phyloP scores from a whole-genome alignment of 495 filamentous ascomycete genomes.

The Friedmanniomyces endolithicus region DNA sequence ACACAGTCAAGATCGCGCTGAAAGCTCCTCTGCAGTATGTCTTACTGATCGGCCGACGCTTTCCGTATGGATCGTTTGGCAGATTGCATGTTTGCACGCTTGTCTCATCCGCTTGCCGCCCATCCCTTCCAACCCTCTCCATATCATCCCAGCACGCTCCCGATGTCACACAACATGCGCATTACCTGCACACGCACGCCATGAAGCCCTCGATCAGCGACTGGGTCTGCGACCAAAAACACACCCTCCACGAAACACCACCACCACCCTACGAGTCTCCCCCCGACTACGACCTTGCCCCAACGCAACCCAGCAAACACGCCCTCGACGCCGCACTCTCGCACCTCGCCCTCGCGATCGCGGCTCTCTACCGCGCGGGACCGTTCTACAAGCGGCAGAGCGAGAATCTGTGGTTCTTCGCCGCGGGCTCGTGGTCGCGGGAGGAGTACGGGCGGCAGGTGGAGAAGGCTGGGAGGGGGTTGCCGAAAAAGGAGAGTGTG shows the following conservation, averaged over 20 bases:
- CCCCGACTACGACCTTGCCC: neutral
- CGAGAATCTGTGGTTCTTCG: constrained; percentile 1
- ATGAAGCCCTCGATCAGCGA: neutral
- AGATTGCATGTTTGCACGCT: neutral
- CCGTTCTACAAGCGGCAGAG: neutral
- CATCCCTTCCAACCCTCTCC: neutral
- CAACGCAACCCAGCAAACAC: neutral
- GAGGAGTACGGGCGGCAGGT: neutral
- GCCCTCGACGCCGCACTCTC: neutral
- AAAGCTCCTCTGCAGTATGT: neutral
- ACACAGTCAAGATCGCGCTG: too few species aligned
- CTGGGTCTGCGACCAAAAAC: neutral
- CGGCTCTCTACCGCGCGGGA: constrained; percentile 2
- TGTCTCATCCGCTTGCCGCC: neutral
- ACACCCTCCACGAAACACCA: neutral
- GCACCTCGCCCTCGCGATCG: neutral
- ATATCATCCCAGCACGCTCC: neutral
- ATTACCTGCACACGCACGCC: neutral
- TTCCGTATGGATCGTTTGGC: neutral
- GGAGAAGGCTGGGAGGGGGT: neutral
- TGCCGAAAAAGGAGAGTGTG: neutral
- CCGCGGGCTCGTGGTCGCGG: neutral
- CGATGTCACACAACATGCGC: neutral
- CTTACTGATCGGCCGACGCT: neutral
- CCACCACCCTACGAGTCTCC: neutral